Evolutionary conservation across 306 rosid species (phyloP).

Genomic region (cucumber (Cucumis sativus)): Cucumber_9930_V3 NC_026657.2:1382001-1382500

Average conservation of each 20-base stretch:
- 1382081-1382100: background rate
- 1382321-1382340: background rate
- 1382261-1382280: constrained; percentile 98
- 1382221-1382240: constrained; percentile 59
- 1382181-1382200: background rate
- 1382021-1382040: constrained; percentile 73
- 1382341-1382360: background rate
- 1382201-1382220: background rate
- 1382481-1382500: constrained; percentile 89
- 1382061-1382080: background rate
- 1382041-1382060: constrained; percentile 88
- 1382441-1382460: constrained; percentile 89
- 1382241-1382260: constrained; percentile 98
- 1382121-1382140: background rate
- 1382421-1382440: constrained; percentile 97
- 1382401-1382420: constrained; percentile 84
- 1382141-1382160: background rate
- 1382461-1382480: constrained; percentile 98
- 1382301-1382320: background rate
- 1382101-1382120: background rate
- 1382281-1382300: constrained; percentile 83
- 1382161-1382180: background rate
- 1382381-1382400: background rate
- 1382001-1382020: constrained; percentile 64
- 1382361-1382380: background rate